These are phyloP conservation scores for Cinchona pubescens DNA, from an alignment of 257 asterid genomes.

Conservation along the genomic window DNA sequence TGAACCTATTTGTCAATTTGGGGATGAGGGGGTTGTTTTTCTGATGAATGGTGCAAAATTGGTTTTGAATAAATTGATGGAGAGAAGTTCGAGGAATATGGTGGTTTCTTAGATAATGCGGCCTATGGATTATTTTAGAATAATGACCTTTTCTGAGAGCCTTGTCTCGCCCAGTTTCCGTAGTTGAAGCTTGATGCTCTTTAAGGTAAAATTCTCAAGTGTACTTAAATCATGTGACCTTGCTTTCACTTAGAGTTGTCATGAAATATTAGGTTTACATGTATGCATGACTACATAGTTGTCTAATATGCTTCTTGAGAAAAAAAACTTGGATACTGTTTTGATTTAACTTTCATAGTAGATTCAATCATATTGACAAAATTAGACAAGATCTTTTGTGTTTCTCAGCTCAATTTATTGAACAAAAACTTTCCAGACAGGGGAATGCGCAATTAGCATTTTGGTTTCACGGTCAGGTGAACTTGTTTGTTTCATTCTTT, in stretches of 20 bases:
- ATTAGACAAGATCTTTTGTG: too few relatives aligned
- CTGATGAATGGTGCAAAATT: conserved; percentile 21
- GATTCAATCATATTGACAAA: too few relatives aligned
- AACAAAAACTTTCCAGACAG: too few relatives aligned
- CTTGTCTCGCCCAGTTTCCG: too few relatives aligned
- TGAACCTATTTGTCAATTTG: conserved; percentile 21
- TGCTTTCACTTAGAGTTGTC: not conserved
- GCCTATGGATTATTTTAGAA: conserved; percentile 16
- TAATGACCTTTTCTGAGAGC: conserved; percentile 30
- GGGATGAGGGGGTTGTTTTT: conserved; percentile 29
- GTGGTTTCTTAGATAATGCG: conserved; percentile 24
- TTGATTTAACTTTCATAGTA: too few relatives aligned
- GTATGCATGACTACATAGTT: not conserved
- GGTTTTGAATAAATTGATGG: too few relatives aligned
- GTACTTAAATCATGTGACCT: not conserved
- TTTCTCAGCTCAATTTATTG: too few relatives aligned
- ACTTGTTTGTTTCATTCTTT: too few relatives aligned
- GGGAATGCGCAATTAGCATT: too few relatives aligned
- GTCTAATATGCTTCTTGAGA: not conserved
- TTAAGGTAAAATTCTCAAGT: not conserved
- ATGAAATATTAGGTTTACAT: not conserved
- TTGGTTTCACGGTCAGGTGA: too few relatives aligned
- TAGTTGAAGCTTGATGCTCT: not conserved
- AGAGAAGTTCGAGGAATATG: conserved; percentile 17
- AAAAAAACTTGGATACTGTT: not conserved